Base-by-base conservation (phyloP, 176 grass and related monocot species). In the Miscanthus lutarioriparius region DNA sequence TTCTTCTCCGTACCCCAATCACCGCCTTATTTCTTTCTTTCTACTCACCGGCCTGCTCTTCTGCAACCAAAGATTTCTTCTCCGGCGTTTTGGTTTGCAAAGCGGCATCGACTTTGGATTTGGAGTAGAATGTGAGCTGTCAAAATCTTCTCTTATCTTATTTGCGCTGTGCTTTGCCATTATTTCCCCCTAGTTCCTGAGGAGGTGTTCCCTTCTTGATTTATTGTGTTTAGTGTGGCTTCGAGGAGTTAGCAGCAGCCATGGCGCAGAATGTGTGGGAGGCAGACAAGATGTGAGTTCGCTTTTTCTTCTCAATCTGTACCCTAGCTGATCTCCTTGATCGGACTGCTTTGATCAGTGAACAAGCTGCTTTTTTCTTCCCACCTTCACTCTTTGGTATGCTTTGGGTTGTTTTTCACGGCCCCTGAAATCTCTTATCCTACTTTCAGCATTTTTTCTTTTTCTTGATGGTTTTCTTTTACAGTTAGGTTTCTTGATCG, bases 271-370 rank as follows among this genome's bases (percentile, higher is more conserved):
- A 80, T 79, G 74, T 70, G 5, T 93, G 91, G 91, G 86, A 93
- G 77, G 79, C 91, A 20, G 91, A 93, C 80, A 93, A 93, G 86
- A 93, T 86, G 91, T 93, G 74, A 85, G 85, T 59, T 86, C 70
- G 36, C 26, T 25, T 30, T 27, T 44, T 11, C 4, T 40, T 63
- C 22, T 68, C 25, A 5, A 54, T 48, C 63, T 47, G 32, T 64
- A 30, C 70, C 27, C 28, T 38, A 1, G 2, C 40, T 76, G 27
- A 14, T 76, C 30, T 45, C 30, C 25, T 20, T 33, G 65, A 77
- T 76, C 54, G 80, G 53, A 41, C 75, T 66, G 22, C 14, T 75
- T 75, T 74, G 78, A 47, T 35, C 10, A 81, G 41, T 41, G 16
- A 65, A 17, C 20, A 25, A 41, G 13, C 37, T 70, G 22, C 14